phyloP scores from a whole-genome alignment of 495 filamentous ascomycete species.

The Melanomma pulvis-pyrius region DNA sequence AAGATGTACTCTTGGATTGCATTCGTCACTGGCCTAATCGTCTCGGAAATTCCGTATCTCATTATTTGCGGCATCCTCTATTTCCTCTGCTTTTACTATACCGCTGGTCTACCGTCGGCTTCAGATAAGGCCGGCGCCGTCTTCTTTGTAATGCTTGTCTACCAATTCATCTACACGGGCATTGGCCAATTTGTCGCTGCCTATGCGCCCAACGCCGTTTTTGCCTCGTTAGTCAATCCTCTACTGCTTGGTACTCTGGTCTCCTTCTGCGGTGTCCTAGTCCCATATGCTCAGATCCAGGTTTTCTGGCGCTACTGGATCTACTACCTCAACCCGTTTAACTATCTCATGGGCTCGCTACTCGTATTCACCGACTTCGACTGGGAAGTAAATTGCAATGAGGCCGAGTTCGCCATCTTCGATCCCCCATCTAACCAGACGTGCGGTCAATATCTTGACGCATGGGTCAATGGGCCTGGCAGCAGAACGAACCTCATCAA shows the following conservation, averaged over 20 bases:
- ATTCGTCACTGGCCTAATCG: constrained; percentile 42
- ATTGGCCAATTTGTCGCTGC: constrained; percentile 59
- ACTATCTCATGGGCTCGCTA: constrained; percentile 56
- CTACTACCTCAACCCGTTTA: constrained; percentile 72
- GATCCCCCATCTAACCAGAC: constrained; percentile 25
- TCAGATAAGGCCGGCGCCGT: constrained; percentile 50
- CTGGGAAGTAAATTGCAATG: constrained; percentile 39
- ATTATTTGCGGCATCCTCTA: constrained; percentile 60
- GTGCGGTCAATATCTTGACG: constrained; percentile 36
- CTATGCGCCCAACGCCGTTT: constrained; percentile 59
- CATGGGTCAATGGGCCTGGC: constrained; percentile 42
- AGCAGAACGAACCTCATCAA: constrained; percentile 45
- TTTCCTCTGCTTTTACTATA: constrained; percentile 64
- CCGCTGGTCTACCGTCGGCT: constrained; percentile 52
- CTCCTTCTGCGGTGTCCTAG: constrained; percentile 61
- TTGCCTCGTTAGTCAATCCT: constrained; percentile 58
- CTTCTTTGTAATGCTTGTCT: constrained; percentile 53
- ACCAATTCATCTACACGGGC: constrained; percentile 53
- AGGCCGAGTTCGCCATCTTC: constrained; percentile 34
- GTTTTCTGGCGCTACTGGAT: constrained; percentile 81
- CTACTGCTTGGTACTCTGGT: constrained; percentile 56
- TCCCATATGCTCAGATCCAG: constrained; percentile 61
- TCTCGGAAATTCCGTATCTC: constrained; percentile 64
- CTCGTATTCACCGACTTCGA: constrained; percentile 49
- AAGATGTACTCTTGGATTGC: constrained; percentile 55